phyloP scores from a whole-genome alignment of 2,329 filamentous ascomycete genomes.

The Cladorrhinum sp. region DNA sequence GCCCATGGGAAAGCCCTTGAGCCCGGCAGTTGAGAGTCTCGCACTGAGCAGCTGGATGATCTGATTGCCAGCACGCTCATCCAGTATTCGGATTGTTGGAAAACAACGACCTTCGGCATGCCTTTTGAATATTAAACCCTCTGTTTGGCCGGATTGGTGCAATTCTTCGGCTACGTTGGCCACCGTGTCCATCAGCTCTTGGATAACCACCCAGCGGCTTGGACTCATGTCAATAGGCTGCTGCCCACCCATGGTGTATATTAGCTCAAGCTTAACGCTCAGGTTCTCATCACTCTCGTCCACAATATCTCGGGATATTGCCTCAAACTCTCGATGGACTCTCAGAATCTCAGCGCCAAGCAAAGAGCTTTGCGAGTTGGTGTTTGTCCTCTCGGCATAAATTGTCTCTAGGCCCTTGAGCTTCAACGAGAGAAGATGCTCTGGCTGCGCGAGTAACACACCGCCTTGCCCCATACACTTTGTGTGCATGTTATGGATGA shows the following conservation, averaged over 20 bases:
- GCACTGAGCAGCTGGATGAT: conserved; percentile 36
- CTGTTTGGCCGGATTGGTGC: conserved; percentile 9
- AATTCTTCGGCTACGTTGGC: conserved; percentile 30
- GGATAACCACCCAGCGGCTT: conserved; percentile 53
- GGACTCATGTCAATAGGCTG: conserved; percentile 50
- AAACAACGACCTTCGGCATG: conserved; percentile 42
- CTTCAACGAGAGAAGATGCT: conserved; percentile 63
- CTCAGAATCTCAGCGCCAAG: conserved; percentile 46
- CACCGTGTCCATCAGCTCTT: conserved; percentile 49
- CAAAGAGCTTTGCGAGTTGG: neutral
- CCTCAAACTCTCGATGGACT: conserved; percentile 49
- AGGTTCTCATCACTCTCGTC: conserved; percentile 62
- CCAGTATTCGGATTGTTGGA: conserved; percentile 48
- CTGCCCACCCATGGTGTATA: conserved; percentile 53
- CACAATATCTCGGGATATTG: conserved; percentile 54
- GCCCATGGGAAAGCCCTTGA: conserved; percentile 42
- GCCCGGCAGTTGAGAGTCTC: conserved; percentile 42
- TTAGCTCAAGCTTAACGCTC: conserved; percentile 51
- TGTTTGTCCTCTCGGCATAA: conserved; percentile 33
- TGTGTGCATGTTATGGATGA: conserved; percentile 39
- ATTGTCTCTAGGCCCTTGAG: conserved; percentile 58
- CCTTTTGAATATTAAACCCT: conserved; percentile 37
- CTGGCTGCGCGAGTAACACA: conserved; percentile 58
- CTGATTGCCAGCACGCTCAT: conserved; percentile 27
- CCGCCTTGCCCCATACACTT: conserved; percentile 43